Conservation (phyloP, 2,329 filamentous ascomycete genomes). For the Neofusicoccum ribis region DNA sequence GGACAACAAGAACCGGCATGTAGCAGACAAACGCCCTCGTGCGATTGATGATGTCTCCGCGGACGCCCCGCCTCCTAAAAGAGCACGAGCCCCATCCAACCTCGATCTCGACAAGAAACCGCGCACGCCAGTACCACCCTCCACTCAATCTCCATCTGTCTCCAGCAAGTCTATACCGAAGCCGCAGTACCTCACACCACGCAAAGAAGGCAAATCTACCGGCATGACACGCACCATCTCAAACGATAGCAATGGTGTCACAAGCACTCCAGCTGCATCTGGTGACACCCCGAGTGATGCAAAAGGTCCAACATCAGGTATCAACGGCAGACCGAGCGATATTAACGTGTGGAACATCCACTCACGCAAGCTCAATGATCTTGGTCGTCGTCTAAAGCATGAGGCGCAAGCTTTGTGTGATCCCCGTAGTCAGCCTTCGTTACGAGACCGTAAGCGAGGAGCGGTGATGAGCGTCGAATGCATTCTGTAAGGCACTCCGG, state of each 20-base stretch:
- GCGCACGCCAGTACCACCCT: conserved; percentile 33
- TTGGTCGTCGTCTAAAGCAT: conserved; percentile 50
- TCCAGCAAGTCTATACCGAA: conserved; percentile 36
- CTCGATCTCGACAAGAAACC: conserved; percentile 33
- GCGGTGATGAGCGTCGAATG: conserved; percentile 49
- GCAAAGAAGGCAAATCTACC: conserved; percentile 35
- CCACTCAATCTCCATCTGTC: conserved; percentile 30
- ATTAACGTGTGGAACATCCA: conserved; percentile 39
- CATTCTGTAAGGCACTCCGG: conserved; percentile 36
- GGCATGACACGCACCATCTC: conserved; percentile 39
- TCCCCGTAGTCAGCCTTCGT: conserved; percentile 25
- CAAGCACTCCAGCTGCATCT: conserved; percentile 32
- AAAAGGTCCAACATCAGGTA: conserved; percentile 28
- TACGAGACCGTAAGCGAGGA: conserved; percentile 37
- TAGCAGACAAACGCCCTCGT: conserved; percentile 37
- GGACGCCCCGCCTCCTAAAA: conserved; percentile 27
- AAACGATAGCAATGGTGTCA: conserved; percentile 35
- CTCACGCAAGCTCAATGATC: conserved; percentile 41
- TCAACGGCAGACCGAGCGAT: conserved; percentile 33
- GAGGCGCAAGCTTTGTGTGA: conserved; percentile 31
- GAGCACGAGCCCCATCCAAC: conserved; percentile 28
- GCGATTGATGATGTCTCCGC: conserved; percentile 30
- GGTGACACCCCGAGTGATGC: conserved; percentile 29
- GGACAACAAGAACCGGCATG: conserved; percentile 6
- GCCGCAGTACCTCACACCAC: conserved; percentile 35